These are phyloP conservation scores for Mariannaea elegans DNA, from an alignment of 2,329 filamentous ascomycete genomes.

Conservation along the genomic window DNA sequence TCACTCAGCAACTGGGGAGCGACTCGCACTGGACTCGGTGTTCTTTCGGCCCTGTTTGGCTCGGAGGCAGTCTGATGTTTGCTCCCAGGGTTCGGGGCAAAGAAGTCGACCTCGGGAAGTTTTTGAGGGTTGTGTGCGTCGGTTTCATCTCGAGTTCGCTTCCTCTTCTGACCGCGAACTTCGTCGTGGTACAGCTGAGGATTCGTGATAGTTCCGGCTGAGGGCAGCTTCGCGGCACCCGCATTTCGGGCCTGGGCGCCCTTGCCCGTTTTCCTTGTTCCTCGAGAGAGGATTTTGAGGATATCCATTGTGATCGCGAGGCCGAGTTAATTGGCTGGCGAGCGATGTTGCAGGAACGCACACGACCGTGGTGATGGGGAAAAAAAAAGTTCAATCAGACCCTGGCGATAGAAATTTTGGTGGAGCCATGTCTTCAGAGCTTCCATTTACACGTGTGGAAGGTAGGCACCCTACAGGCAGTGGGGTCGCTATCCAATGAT, in stretches of 20 bases:
- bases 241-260: constrained; percentile 40
- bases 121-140: constrained; percentile 41
- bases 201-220: constrained; percentile 69
- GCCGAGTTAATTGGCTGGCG: constrained; percentile 13
- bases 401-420: constrained; percentile 37
- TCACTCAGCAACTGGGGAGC: constrained; percentile 61
- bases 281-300: constrained; percentile 75
- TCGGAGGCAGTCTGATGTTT: constrained; percentile 44
- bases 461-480: constrained; percentile 22
- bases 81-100: constrained; percentile 57
- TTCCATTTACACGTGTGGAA: neutral
- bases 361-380: constrained; percentile 3
- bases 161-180: constrained; percentile 63
- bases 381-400: constrained; percentile 29
- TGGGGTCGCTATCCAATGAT: constrained; percentile 27
- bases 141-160: constrained; percentile 55
- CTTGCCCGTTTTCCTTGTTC: constrained; percentile 66
- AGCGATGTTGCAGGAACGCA: constrained; percentile 11
- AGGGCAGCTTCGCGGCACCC: constrained; percentile 63
- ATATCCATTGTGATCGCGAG: constrained; percentile 64
- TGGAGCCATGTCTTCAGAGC: constrained; percentile 27
- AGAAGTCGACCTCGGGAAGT: constrained; percentile 66
- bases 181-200: constrained; percentile 76
- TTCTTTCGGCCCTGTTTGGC: constrained; percentile 34
- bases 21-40: constrained; percentile 39